Base-by-base conservation (phyloP, 306 rosid species). In the Trifolium pratense region DNA sequence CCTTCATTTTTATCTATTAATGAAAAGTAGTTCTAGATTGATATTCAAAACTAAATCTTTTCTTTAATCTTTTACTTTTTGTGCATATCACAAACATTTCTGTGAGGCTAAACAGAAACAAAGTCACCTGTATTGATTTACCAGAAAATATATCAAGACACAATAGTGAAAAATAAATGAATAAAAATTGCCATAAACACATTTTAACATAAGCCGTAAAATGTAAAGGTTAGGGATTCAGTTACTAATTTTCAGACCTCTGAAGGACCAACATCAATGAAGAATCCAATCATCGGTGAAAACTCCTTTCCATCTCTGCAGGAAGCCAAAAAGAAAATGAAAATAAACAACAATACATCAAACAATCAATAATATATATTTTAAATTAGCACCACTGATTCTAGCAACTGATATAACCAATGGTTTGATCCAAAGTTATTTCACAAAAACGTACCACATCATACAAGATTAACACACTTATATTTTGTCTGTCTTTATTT, bases 241-340 rank as follows among this genome's bases (percentile, higher is more conserved):
- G 3, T 31, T 52, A 42, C 42, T 52, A 45, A 37, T 29, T 80
- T 84, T 15, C 80, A 51, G 49, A 92, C 97, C 91, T 93, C 86
- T 10, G 97, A 83, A 61, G 96, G 81, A 16, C 83, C 86, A 63
- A 71, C 81, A 10, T 86, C 79, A 39, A 84, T 37, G 63, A 89
- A 93, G 82, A 90, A 90, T 48, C 93, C 98, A 72, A 83, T 84
- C 18, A 89, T 67, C 64, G 97, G 97, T 3, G 98, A 85, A 68
- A 93, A 93, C 81, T 89, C 96, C 82, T 83, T 91, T 29, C 89
- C 89, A 59, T 89, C 96, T 74, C 98, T 93, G 85, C 77, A 70
- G 5, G 61, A 43, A 70, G 18, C 58, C 66, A 73, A 60, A 53
- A 46, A 13, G 14, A 29, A n/a, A 14, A 18, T 21, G 6, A 71